Evolutionary conservation across 805 yeast genomes (phyloP), one percentile per base, ranked within the genome.

Genomic region (Kodamaea lidongshanica): DNA sequence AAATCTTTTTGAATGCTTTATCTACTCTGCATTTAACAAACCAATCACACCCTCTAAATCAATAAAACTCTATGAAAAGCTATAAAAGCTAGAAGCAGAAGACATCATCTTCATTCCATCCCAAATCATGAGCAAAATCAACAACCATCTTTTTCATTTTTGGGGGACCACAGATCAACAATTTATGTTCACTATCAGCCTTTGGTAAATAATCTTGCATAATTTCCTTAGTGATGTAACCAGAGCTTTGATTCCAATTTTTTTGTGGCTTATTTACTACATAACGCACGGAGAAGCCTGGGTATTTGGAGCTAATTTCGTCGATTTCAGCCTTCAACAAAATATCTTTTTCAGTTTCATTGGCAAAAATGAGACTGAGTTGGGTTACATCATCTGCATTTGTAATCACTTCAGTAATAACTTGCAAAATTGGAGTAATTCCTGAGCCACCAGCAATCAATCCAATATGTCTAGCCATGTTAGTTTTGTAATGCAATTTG

Each of bases 401-500:
- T 11, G 87, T 80, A 38, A 80, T 72, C 29, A 81, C 67, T 36
- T 72, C 72, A 37, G 82, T 77, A 30, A 83, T 64, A 10, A 88
- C 80, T 58, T 87, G 94, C 48, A 82, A 68, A 58, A 85, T 77
- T 21, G 96, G 96, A 6, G 96, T 85, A 40, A 88, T 79, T 30
- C 96, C 94, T 0, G 89, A 75, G 12, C 94, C 94, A 42, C 92
- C 94, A 6, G 88, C 89, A 43, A 83, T 65, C 60, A 83, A 67
- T 12, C 77, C 76, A 34, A 83, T 65, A 37, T 76, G 72, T 38
- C 70, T 70, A 23, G 76, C 79, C 61, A 74, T 70, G 48, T 79
- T 79, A 15, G 67, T 43, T 23, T 47, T 35, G 50, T 79, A 79
- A 19, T 72, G 54, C 55, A 83, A 74, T 50, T 78, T 69, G 10